phyloP scores from a whole-genome alignment of 169 alveolate species.

The Eimeria acervulina region DNA sequence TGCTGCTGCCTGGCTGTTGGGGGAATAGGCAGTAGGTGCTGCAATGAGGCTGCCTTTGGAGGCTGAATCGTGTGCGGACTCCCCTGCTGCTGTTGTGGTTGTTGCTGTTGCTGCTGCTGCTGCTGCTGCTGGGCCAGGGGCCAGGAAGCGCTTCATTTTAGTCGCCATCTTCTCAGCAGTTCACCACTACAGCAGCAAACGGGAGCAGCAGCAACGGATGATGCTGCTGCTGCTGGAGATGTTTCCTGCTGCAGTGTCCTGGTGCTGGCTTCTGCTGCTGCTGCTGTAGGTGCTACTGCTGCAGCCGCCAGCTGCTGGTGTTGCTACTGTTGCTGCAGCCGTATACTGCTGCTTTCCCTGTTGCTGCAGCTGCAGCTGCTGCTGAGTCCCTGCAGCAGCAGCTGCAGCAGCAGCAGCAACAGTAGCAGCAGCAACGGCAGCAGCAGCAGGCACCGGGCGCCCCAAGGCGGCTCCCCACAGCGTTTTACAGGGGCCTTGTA shows the following conservation, averaged over 20 bases:
- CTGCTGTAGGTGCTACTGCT: too few species aligned
- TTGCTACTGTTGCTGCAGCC: neutral
- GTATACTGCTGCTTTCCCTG: neutral
- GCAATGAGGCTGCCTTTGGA: neutral
- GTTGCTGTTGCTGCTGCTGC: neutral
- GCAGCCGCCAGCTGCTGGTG: neutral
- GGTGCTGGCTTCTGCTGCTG: too few species aligned
- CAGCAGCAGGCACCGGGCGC: neutral
- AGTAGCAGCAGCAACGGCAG: neutral
- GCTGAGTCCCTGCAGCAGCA: too few species aligned
- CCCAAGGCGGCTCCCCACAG: too few species aligned
- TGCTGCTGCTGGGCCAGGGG: too few species aligned
- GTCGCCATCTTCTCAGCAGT: conserved; percentile 6
- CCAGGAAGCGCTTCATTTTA: conserved; percentile 29
- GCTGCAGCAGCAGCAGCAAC: neutral
- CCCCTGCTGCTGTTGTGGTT: neutral
- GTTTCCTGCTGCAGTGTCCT: too few species aligned
- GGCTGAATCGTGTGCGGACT: neutral
- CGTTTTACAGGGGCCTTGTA: too few species aligned
- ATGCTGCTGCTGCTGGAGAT: too few species aligned
- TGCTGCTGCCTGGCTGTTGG: too few species aligned
- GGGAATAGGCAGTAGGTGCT: neutral
- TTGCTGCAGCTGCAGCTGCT: neutral
- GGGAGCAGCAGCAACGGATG: too few species aligned
- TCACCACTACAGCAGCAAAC: neutral